Evolutionary conservation across 1,139 yeast species (phyloP).

Genomic region (Trichomonascaceae sp.): DNA sequence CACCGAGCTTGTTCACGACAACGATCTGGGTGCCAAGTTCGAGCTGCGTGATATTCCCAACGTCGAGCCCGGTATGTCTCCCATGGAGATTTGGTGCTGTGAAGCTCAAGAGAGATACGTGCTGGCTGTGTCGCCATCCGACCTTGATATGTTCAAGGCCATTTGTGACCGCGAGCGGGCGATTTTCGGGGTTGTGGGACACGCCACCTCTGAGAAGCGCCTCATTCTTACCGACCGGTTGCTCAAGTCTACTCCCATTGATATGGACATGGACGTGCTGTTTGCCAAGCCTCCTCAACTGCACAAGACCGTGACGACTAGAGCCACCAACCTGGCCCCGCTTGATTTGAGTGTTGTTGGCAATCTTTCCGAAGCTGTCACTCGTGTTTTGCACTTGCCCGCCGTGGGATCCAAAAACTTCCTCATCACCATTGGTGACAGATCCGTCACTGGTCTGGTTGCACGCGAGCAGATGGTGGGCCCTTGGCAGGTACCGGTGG

Average conservation of each 20-base stretch:
- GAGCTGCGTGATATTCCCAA: constrained; percentile 85
- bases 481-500: constrained; percentile 99
- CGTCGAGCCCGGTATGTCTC: constrained; percentile 96
- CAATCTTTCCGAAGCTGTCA: constrained; percentile 44
- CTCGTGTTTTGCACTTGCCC: constrained; percentile 79
- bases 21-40: constrained; percentile 85
- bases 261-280: constrained; percentile 89
- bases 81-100: constrained; percentile 99
- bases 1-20: constrained; percentile 95
- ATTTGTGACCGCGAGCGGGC: constrained; percentile 95
- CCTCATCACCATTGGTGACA: constrained; percentile 92
- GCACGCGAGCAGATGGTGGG: constrained; percentile 99
- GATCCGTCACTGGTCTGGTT: constrained; percentile 90
- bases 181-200: constrained; percentile 90
- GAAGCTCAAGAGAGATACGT: constrained; percentile 99
- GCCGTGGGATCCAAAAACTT: constrained; percentile 93
- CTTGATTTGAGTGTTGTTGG: constrained; percentile 25
- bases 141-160: constrained; percentile 54
- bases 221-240: constrained; percentile 70
- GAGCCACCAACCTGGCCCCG: constrained; percentile 44
- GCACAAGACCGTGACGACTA: constrained; percentile 66
- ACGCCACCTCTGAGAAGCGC: constrained; percentile 78
- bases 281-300: constrained; percentile 96
- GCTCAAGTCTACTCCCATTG: constrained; percentile 74
- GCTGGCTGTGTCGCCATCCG: constrained; percentile 76